Evolutionary conservation across 164 flowering plant genomes (phyloP).

Genomic region (Akebia trifoliata): DNA sequence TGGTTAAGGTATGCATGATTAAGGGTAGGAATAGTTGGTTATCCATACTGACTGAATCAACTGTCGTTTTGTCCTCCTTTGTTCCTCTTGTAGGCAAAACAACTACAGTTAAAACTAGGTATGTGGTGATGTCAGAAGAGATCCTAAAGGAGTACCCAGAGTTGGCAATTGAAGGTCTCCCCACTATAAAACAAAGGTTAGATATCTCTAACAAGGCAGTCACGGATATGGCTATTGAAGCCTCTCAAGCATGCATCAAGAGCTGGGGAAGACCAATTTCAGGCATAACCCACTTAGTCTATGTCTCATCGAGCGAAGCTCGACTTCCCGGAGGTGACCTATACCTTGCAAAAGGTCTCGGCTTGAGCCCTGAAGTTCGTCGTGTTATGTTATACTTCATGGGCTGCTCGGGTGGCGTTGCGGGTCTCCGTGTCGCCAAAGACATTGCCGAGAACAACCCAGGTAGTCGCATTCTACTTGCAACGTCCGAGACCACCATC

Average conservation of each 20-base stretch:
- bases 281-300: conserved; percentile 86
- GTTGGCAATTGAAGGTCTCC: conserved; percentile 73
- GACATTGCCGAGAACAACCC: conserved; percentile 96
- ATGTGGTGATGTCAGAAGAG: conserved; percentile 96
- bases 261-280: conserved; percentile 76
- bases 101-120: conserved; percentile 92
- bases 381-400: conserved; percentile 77
- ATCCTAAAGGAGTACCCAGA: conserved; percentile 78
- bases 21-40: too few species aligned
- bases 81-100: conserved; percentile 57
- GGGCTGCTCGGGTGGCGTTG: conserved; percentile 98
- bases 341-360: conserved; percentile 83
- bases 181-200: conserved; percentile 68
- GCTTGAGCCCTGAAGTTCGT: conserved; percentile 61
- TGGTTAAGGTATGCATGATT: too few species aligned
- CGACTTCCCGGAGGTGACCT: conserved; percentile 91
- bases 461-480: conserved; percentile 68
- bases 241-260: conserved; percentile 67
- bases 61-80: background rate
- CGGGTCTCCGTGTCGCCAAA: conserved; percentile 89
- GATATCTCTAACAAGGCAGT: conserved; percentile 85
- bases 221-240: conserved; percentile 84
- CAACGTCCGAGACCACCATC: conserved; percentile 88
- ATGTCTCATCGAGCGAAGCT: conserved; percentile 91
- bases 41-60: too few species aligned